Base-by-base conservation (phyloP, 2,329 filamentous ascomycete genomes). In the Lachnellula willkommii region DNA sequence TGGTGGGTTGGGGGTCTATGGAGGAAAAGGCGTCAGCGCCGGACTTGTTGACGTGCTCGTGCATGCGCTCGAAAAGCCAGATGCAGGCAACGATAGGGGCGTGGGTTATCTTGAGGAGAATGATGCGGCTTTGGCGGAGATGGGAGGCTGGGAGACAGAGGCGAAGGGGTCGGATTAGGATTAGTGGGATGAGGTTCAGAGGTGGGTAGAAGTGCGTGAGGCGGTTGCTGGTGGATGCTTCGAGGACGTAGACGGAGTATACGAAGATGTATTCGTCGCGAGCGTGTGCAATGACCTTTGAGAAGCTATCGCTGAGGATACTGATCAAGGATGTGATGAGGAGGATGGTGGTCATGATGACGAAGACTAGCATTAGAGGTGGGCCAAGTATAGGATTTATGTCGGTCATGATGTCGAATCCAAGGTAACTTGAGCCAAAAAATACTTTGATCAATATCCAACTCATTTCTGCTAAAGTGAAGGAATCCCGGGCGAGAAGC, bases 361-460 rank as follows among this genome's bases (percentile, higher is more conserved):
- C 81, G 71, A 93, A 93, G 49, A 90, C 77, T 57, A 79, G 57
- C 82, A 71, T 20, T 75, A 68, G 52, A 15, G 67, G 67, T 2
- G 67, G 66, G 9, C 66, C 67, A 20, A 68, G 54, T 42, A 57
- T 50, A 1, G 62, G 65, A 32, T 65, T 63, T 28, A 68, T 68
- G 20, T 58, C n/a, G 36, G 45, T 24, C 56, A 55, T 55, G 43
- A 61, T 45, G 28, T 51, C 79, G 66, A 93, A 91, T 46, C 89
- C 89, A 49, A 90, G 78, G 66, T 83, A 88, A 68, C 81, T 87
- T 17, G 85, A 87, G 11, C 88, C 89, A 67, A 90, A 91, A 69
- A 92, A 92, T 52, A 92, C 89, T 70, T 89, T 89, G 60, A 88
- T 86, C 54, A 91, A 72, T 60, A 89, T 84, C 80, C 87, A 87